Conservation (phyloP, 495 filamentous ascomycete genomes). For the Baudoinia panamericana region DNA sequence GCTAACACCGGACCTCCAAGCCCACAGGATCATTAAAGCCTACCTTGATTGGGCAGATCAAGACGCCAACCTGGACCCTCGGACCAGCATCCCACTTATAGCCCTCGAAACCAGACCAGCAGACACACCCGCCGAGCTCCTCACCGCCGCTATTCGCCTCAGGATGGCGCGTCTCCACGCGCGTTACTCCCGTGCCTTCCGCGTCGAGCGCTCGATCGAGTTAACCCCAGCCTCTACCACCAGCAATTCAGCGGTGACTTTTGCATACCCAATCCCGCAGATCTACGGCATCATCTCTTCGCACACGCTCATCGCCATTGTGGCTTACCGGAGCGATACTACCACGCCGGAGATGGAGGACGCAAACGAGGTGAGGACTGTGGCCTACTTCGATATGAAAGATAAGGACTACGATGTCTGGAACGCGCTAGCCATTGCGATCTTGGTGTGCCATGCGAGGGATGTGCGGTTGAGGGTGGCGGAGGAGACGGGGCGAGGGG, state of each 20-base stretch:
- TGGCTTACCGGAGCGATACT: conserved; percentile 21
- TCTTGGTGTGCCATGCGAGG: conserved; percentile 25
- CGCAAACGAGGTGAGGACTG: conserved; percentile 14
- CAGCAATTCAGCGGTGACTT: neutral
- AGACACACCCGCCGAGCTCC: conserved; percentile 1
- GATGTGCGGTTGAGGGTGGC: conserved; percentile 19
- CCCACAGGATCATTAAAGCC: conserved; percentile 8
- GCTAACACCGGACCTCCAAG: conserved; percentile 5
- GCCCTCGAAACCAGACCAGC: conserved; percentile 16
- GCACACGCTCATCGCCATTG: conserved; percentile 26
- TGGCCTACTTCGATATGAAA: conserved; percentile 26
- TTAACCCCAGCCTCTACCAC: neutral
- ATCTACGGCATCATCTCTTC: conserved; percentile 27
- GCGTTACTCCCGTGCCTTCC: conserved; percentile 20
- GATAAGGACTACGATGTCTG: conserved; percentile 29
- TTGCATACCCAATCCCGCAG: conserved; percentile 21
- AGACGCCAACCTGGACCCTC: conserved; percentile 20
- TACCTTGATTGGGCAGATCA: conserved; percentile 26
- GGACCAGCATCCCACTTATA: conserved; percentile 22
- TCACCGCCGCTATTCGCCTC: conserved; percentile 13
- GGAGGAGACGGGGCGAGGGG: conserved; percentile 15
- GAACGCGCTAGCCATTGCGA: conserved; percentile 29
- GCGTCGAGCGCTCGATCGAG: conserved; percentile 16
- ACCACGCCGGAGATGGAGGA: conserved; percentile 7
- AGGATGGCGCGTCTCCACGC: conserved; percentile 19